These are phyloP conservation scores for Colletotrichum acutatum DNA, from an alignment of 2,329 filamentous ascomycete species.

Conservation along the genomic window DNA sequence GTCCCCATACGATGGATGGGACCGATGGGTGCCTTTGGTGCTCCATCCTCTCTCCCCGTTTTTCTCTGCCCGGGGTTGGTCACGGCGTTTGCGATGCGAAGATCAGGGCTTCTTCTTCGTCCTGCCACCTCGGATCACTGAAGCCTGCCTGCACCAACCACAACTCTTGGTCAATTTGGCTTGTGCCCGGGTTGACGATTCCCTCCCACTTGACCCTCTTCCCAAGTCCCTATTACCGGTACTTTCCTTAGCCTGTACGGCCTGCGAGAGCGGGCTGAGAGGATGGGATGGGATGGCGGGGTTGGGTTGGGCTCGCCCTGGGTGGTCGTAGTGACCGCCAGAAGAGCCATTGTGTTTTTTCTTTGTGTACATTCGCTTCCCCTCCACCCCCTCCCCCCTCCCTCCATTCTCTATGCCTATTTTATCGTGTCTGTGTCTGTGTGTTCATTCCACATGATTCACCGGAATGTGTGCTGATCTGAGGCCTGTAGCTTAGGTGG, in stretches of 20 bases:
- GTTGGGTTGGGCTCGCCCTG: constrained; percentile 16
- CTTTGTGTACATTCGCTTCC: neutral
- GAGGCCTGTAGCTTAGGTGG: constrained; percentile 26
- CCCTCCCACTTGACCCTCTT: neutral
- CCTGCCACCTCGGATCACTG: neutral
- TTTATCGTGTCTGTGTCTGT: constrained; percentile 16
- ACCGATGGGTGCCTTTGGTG: neutral
- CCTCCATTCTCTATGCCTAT: neutral
- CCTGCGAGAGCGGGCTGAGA: neutral
- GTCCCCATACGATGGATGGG: neutral
- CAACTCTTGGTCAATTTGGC: neutral
- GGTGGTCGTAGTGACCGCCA: neutral
- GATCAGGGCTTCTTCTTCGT: neutral
- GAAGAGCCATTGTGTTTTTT: neutral
- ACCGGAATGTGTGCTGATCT: constrained; percentile 28
- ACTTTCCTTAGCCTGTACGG: neutral
- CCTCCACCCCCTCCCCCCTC: neutral
- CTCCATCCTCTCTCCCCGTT: neutral
- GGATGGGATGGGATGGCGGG: constrained; percentile 6
- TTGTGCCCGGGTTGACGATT: neutral
- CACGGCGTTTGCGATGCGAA: neutral
- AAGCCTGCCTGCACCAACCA: neutral
- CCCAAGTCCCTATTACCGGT: neutral
- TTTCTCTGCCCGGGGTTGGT: neutral
- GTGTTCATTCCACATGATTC: constrained; percentile 30